Conservation (phyloP, 768 basidiomycete species). For the Agaricus subrufescens region DNA sequence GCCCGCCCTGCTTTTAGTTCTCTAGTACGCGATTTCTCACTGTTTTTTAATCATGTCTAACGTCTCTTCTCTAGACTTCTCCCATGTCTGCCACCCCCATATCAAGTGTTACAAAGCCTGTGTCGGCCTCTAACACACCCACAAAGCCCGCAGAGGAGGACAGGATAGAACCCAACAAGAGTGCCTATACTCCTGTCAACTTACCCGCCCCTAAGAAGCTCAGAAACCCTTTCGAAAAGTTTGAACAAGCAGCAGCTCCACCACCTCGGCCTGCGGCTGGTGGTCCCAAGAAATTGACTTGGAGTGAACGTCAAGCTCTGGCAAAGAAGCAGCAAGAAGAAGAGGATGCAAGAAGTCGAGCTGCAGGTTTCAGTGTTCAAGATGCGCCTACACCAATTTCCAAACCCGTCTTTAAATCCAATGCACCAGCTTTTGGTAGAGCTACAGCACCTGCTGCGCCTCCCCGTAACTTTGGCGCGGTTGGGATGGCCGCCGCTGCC, state of each 20-base stretch:
- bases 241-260: slow-evolving; percentile 36
- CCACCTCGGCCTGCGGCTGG: slow-evolving; percentile 11
- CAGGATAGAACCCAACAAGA: slow-evolving; percentile 81
- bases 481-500: slow-evolving; percentile 21
- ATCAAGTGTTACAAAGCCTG: slow-evolving; percentile 29
- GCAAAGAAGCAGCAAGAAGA: slow-evolving; percentile 84
- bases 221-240: slow-evolving; percentile 73
- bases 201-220: slow-evolving; percentile 84
- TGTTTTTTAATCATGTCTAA: not conserved
- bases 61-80: slow-evolving; percentile 10
- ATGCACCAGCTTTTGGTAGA: slow-evolving; percentile 43
- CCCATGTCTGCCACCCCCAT: slow-evolving; percentile 16
- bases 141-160: slow-evolving; percentile 76
- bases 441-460: slow-evolving; percentile 30
- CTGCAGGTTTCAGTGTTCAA: slow-evolving; percentile 40
- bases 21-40: slow-evolving; percentile 19
- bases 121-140: slow-evolving; percentile 42
- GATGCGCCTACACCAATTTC: slow-evolving; percentile 28
- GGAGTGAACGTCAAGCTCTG: slow-evolving; percentile 90
- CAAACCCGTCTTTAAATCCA: slow-evolving; percentile 37
- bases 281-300: slow-evolving; percentile 78
- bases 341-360: slow-evolving; percentile 62
- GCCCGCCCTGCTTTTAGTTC: slow-evolving; percentile 29
- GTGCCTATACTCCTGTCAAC: slow-evolving; percentile 84
- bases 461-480: slow-evolving; percentile 41